A percentile compares a stretch with the other conserved stretches of the same genome.
phyloP scores from a whole-genome alignment of 306 rosid species.

The Cicer arietinum region DNA sequence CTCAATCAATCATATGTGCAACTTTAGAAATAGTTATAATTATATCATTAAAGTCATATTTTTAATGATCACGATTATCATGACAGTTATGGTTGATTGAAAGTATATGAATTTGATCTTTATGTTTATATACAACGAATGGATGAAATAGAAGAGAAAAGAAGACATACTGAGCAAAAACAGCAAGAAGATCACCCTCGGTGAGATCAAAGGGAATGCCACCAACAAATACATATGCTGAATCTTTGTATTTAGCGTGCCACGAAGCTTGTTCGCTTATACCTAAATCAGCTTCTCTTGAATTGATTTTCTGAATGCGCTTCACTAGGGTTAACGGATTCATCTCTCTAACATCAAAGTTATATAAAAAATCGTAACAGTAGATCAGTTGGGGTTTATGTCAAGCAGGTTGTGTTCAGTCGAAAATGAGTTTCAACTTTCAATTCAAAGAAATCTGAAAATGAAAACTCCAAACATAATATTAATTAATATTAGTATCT shows the following conservation, averaged over 20 bases:
- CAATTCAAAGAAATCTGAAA: not conserved
- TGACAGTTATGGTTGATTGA: too few species aligned
- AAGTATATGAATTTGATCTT: too few species aligned
- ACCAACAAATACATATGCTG: constrained; percentile 83
- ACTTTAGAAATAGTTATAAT: too few species aligned
- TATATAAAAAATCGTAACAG: not conserved
- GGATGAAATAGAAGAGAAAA: not conserved
- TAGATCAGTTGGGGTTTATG: not conserved
- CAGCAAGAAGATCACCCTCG: constrained; percentile 93
- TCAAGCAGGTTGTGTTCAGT: constrained; percentile 5
- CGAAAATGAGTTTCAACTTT: not conserved
- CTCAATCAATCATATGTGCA: too few species aligned
- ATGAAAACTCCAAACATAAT: not conserved
- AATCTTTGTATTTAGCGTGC: constrained; percentile 87
- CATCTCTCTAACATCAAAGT: constrained; percentile 52
- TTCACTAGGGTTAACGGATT: constrained; percentile 89
- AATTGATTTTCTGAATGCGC: constrained; percentile 79
- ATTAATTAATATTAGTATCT: not conserved
- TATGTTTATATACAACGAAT: not conserved
- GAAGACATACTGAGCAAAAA: constrained; percentile 81
- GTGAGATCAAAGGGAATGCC: constrained; percentile 93
- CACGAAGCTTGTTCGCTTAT: constrained; percentile 85
- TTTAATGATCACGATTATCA: too few species aligned
- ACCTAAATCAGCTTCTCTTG: constrained; percentile 77
- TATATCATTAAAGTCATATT: too few species aligned